Evolutionary conservation across 2,329 filamentous ascomycete genomes (phyloP).

Genomic region (Fusarium heterosporum): DNA sequence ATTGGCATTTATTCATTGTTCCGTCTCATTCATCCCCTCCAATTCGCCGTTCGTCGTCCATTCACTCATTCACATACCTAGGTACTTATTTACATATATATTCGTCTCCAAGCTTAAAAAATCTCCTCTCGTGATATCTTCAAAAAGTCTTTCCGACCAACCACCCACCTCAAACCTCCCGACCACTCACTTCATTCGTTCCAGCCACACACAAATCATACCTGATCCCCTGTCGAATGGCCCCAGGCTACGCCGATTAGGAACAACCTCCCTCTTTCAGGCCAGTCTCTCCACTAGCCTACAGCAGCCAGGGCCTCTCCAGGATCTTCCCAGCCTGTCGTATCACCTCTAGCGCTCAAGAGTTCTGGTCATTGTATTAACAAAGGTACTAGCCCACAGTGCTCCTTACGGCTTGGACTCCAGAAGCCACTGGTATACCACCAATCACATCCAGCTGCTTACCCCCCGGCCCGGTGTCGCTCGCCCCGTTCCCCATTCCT

Average conservation of each 20-base stretch:
- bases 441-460: constrained; percentile 25
- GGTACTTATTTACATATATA: neutral
- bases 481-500: constrained; percentile 38
- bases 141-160: constrained; percentile 28
- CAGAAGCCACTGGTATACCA: neutral
- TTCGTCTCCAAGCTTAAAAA: neutral
- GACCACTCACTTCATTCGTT: constrained; percentile 25
- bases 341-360: constrained; percentile 14
- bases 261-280: constrained; percentile 37
- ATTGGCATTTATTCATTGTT: constrained; percentile 1
- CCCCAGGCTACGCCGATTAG: constrained; percentile 21
- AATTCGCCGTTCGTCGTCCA: constrained; percentile 1
- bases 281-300: constrained; percentile 29
- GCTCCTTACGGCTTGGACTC: constrained; percentile 32
- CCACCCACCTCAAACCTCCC: constrained; percentile 25
- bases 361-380: neutral
- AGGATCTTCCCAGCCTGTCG: constrained; percentile 31
- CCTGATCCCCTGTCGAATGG: constrained; percentile 22
- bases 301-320: constrained; percentile 25
- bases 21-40: constrained; percentile 5
- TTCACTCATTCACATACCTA: constrained; percentile 3
- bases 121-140: constrained; percentile 9
- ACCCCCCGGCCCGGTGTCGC: constrained; percentile 30
- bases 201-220: constrained; percentile 35
- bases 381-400: constrained; percentile 46